Evolutionary conservation across 352 stramenopile species (phyloP), one percentile per base, ranked within the genome.

Genomic region (Lagenidium sp.): DNA sequence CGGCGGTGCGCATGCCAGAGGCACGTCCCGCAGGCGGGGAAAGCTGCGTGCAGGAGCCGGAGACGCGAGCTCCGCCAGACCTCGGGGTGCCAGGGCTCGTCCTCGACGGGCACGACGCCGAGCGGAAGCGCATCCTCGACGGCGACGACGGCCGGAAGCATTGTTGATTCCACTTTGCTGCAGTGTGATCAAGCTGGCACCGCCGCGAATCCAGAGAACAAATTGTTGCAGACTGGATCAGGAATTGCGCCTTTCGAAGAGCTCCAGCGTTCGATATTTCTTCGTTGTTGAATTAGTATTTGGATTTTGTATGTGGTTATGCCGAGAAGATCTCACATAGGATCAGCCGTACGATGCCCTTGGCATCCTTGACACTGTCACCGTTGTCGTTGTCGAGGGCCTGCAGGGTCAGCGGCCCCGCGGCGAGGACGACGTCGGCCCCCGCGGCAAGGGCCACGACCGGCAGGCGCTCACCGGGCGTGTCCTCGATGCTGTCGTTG

Each of bases 1-100:
- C 67, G 64, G 5, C 68, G 31, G 37, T 79, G 66, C 52, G 69
- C 63, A 36, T 79, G 66, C 56, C 63, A 75, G 20, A 68, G 34
- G 23, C 63, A 68, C 15, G 41, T 64, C 19, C 56, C 65, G 30
- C 63, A 44, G 26, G 60, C 47, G 12, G 66, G 63, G 30, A 79
- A 60, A 37, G 69, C 44, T 16, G 56, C 63, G 36, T 40, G 54
- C 38, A 75, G 50, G 21, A 75, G 42, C 6, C 63, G 66, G 21
- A 75, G 25, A 6, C 36, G 55, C 20, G 59, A 37, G 18, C 37
- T 63, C 28, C 57, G 52, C 64, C 65, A 80, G 21, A 60, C 57
- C 53, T 80, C 45, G 23, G 55, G 55, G 51, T 80, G 68, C 40
- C 71, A 36, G 15, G 64, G 64, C 53, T 80, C 68, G 30, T 63